Percentiles rank a stretch among this genome's conserved stretches.
Evolutionary conservation across 768 basidiomycete species (phyloP).

Genomic region (Russula vinacea): DNA sequence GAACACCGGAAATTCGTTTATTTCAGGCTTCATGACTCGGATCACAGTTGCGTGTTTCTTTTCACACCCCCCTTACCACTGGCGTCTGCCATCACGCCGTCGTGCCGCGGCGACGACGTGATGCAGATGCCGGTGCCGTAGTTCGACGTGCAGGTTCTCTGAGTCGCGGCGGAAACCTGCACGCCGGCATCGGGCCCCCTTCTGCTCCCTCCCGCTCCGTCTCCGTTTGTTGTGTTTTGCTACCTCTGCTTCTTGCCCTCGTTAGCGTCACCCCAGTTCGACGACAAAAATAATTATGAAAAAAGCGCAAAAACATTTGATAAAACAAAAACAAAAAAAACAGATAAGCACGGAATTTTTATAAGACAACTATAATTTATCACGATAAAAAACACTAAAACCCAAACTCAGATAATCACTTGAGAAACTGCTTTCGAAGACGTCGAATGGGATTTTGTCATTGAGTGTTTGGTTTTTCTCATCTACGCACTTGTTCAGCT

Average conservation of each 20-base stretch:
- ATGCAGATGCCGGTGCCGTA: slow-evolving; percentile 12
- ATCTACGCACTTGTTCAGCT: not conserved
- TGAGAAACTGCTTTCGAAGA: not conserved
- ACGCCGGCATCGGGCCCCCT: slow-evolving; percentile 8
- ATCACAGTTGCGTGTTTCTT: slow-evolving; percentile 14
- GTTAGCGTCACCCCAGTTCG: not conserved
- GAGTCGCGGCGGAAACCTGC: slow-evolving; percentile 22
- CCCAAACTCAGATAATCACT: not conserved
- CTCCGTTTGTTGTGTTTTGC: not conserved
- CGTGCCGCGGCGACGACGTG: slow-evolving; percentile 24
- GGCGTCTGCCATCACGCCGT: slow-evolving; percentile 15
- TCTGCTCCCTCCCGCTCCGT: not conserved
- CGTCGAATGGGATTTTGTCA: not conserved
- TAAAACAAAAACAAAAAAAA: slow-evolving; percentile 4
- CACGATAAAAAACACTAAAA: not conserved
- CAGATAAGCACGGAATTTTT: not conserved
- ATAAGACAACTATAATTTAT: not conserved
- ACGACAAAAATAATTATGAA: not conserved
- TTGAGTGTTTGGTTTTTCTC: not conserved
- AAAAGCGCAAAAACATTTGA: not conserved
- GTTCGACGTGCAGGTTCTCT: slow-evolving; percentile 10
- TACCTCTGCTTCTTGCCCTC: not conserved
- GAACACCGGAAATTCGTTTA: not conserved
- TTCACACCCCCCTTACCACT: not conserved
- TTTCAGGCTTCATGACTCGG: not conserved